phyloP scores from a whole-genome alignment of 2,329 filamentous ascomycete species.

The Xenosphaeropsis pyriputrescens region DNA sequence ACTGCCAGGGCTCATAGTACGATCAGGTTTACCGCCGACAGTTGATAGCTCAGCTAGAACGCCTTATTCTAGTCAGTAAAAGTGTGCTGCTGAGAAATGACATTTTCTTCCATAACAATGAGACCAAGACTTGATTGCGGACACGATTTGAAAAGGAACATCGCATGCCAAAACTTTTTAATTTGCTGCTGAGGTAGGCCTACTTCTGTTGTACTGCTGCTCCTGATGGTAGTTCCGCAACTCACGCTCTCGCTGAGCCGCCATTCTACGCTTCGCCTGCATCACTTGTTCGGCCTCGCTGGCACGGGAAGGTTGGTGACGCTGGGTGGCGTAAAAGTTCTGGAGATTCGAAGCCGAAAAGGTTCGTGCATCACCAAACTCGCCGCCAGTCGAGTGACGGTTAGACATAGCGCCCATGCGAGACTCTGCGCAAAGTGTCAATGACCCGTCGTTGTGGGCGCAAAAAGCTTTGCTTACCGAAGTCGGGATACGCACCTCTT shows the following conservation, averaged over 20 bases:
- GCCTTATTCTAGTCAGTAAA: constrained; percentile 28
- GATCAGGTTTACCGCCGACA: constrained; percentile 63
- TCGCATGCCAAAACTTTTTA: constrained; percentile 2
- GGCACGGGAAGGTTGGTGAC: constrained; percentile 72
- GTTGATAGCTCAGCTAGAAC: constrained; percentile 52
- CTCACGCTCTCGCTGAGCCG: constrained; percentile 96
- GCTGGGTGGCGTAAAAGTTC: constrained; percentile 87
- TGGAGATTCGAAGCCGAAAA: constrained; percentile 69
- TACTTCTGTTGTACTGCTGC: constrained; percentile 99
- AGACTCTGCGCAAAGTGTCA: constrained; percentile 37
- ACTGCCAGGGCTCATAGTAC: constrained; percentile 67
- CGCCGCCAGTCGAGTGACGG: constrained; percentile 76
- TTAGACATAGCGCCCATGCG: constrained; percentile 55
- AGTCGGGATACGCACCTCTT: constrained; percentile 36
- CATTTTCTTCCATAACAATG: too few relatives aligned
- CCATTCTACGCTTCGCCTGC: constrained; percentile 98
- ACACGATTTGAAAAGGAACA: neutral
- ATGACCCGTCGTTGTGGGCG: too few relatives aligned
- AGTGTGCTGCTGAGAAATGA: constrained; percentile 5
- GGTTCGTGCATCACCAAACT: constrained; percentile 58
- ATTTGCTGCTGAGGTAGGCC: constrained; percentile 63
- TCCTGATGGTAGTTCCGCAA: constrained; percentile 99
- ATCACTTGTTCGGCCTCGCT: constrained; percentile 96
- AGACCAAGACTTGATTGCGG: neutral
- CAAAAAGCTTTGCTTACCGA: constrained; percentile 30